Base-by-base conservation (phyloP, 1,284 basidiomycete genomes). In the Pseudozyma hubeiensis region DNA sequence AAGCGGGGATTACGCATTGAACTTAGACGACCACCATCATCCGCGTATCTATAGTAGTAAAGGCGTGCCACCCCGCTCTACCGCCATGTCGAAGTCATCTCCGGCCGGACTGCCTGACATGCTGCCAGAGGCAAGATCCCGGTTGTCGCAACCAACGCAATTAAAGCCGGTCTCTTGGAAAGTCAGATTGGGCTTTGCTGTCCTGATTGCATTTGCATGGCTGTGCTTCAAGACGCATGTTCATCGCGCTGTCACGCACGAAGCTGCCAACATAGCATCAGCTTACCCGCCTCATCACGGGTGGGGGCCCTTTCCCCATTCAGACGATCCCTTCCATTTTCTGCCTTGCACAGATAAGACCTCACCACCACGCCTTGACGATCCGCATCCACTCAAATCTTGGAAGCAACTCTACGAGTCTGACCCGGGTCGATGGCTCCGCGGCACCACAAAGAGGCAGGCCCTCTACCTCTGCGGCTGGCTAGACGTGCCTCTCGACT, bases 401-500 rank as follows among this genome's bases (percentile, higher is more conserved):
- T 59, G 48, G 57, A 17, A 24, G 19, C 31, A n/a, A 29, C 43
- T 59, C 13, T 59, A 45, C 37, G 48, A 59, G 14, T 40, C 49
- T 13, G 35, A 59, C 17, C 49, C 43, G 16, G 7, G 9, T 3
- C 57, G 46, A 35, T 59, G 57, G 57, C 44, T 43, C 30, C 31
- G 50, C 16, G 50, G 57, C 13, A 44, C 34, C 9, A 10, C 39
- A 7, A 24, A 33, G 11, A 13, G 29, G 5, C 3, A 41, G 9
- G 29, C 43, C 33, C 53, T 52, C 35, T 59, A 59, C 29, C 49
- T 59, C 13, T 57, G 54, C 43, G 59, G 64, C 4, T 67, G 62
- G 47, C 44, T 68, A 24, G 65, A 68, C 31, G 60, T 64, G 33
- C 60, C 59, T 14, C 65, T 68, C 43, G 60, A 68, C 53, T 68